A percentile compares a stretch with the other conserved stretches of the same genome.
These are phyloP conservation scores for Nakataea oryzae DNA, from an alignment of 2,329 filamentous ascomycete genomes.

Conservation along the genomic window DNA sequence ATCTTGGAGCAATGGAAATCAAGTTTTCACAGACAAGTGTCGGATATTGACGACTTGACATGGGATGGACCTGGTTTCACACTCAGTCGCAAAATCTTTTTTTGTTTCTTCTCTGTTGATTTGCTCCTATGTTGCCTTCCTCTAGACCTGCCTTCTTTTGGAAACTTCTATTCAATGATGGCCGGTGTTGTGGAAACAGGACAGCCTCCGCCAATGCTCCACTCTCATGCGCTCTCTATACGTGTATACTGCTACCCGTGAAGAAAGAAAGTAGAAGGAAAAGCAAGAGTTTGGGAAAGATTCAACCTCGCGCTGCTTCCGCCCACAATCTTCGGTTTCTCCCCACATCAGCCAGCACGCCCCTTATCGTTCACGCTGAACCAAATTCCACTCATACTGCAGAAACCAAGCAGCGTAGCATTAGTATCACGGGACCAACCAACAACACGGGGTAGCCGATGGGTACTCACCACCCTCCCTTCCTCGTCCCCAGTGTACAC, in stretches of 20 bases:
- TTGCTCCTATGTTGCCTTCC: background rate
- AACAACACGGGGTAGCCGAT: conserved; percentile 1
- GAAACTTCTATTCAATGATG: background rate
- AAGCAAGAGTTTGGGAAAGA: no score
- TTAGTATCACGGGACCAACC: conserved; percentile 8
- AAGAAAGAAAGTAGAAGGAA: background rate
- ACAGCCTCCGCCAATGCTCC: background rate
- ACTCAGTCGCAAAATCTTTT: no score
- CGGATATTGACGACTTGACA: no score
- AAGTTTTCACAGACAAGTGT: background rate
- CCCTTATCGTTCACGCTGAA: conserved; percentile 44
- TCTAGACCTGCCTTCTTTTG: background rate
- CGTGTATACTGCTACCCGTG: background rate
- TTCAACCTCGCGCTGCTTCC: no score
- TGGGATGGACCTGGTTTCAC: no score
- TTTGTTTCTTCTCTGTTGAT: background rate
- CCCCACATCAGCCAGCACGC: no score
- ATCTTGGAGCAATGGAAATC: background rate
- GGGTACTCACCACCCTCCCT: conserved; percentile 74
- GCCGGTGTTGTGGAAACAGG: background rate
- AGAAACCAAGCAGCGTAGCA: no score
- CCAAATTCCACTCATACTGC: conserved; percentile 55
- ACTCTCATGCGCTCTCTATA: background rate
- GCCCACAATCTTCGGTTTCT: background rate
- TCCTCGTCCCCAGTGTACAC: conserved; percentile 94